Conservation (phyloP, 73 alveolate genomes). For the Diophrys appendiculata region DNA sequence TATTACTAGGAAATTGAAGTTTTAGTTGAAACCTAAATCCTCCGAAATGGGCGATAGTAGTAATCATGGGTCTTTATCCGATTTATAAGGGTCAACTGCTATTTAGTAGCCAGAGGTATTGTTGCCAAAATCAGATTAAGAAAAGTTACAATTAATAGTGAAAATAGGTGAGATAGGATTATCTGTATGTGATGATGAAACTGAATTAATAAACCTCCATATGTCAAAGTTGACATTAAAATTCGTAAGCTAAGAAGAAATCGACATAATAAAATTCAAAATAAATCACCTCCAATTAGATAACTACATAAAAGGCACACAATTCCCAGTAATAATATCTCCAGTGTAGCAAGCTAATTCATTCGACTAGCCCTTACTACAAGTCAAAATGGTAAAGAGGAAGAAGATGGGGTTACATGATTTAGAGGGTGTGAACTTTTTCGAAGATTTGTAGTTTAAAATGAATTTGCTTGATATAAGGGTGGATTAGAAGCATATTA, state of each 20-base stretch:
- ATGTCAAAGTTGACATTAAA: too few relatives aligned
- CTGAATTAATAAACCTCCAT: neutral
- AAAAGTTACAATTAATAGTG: neutral
- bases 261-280: neutral
- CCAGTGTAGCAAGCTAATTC: neutral
- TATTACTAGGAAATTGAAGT: neutral
- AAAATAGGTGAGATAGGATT: neutral
- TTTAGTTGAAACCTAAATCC: too few relatives aligned
- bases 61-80: too few relatives aligned
- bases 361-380: neutral
- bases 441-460: neutral
- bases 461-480: neutral
- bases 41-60: too few relatives aligned
- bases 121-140: neutral
- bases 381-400: neutral
- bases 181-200: neutral
- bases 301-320: neutral
- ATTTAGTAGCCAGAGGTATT: too few relatives aligned
- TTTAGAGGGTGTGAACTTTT: neutral
- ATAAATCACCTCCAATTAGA: slow-evolving; percentile 1
- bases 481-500: neutral
- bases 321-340: neutral
- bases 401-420: neutral
- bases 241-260: neutral
- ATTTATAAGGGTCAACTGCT: too few relatives aligned